Base-by-base conservation (phyloP, 2,329 filamentous ascomycete species). In the Penicillium sclerotigenum region DNA sequence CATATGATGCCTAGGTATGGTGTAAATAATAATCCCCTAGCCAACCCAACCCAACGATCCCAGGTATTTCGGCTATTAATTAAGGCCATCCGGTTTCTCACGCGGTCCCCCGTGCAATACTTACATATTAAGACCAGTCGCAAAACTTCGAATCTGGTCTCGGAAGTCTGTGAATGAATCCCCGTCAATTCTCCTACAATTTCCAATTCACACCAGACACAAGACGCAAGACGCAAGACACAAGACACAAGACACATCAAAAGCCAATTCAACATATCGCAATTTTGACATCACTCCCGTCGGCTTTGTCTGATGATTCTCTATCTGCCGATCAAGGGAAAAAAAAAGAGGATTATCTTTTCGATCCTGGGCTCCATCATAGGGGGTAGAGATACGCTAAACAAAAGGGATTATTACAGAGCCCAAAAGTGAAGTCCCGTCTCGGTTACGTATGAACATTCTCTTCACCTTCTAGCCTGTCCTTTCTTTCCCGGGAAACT, bases 401-500 rank as follows among this genome's bases (percentile, higher is more conserved):
- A 18, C 37, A 38, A 49, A 59, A 45, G 45, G 45, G 42, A 59
- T 57, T 33, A 37, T 51, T 54, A 57, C 42, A 54, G 49, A 31
- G 31, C 49, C 59, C 40, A 56, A 48, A 42, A 34, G 24, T 48
- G 36, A 58, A 58, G 38, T 47, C 52, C n/a, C 37, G 62, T 60
- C 57, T 61, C 58, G 57, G 55, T 62, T 66, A 65, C 64, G 62
- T 66, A 57, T 59, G 61, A 65, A 64, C 64, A 65, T 66, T 66
- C 64, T 64, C 63, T 58, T 51, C 34, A 16, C 52, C 64, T 66
- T 66, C 64, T 66, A 66, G 64, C 57, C 55, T 43, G 43, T 54
- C 58, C 60, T 63, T 57, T 59, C 22, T 41, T 43, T 47, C 54
- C 62, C 64, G 62, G 52, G 41, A 47, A 10, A 20, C 43, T 58